Evolutionary conservation across 257 asterid genomes (phyloP).

Genomic region (Solanum tacnaense): DNA sequence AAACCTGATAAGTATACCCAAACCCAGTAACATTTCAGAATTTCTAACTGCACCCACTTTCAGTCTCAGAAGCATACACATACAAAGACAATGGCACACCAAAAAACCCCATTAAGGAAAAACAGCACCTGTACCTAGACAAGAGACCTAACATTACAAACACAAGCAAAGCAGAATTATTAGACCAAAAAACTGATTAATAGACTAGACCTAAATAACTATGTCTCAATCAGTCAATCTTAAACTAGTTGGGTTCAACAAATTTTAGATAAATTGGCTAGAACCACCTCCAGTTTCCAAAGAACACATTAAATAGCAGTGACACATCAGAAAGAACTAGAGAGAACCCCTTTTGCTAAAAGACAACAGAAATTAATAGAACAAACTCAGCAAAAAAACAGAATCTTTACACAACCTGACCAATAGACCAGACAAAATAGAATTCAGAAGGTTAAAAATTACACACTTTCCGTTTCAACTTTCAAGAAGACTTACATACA

Average conservation of each 20-base stretch:
- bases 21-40: background rate
- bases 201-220: background rate
- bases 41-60: background rate
- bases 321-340: background rate
- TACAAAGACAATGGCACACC: background rate
- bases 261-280: background rate
- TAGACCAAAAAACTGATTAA: background rate
- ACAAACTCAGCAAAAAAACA: background rate
- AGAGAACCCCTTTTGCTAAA: background rate
- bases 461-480: background rate
- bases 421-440: background rate
- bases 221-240: background rate
- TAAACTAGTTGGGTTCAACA: background rate
- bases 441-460: background rate
- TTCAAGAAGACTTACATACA: background rate
- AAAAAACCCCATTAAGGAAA: background rate
- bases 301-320: background rate
- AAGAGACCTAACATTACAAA: background rate
- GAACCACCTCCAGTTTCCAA: background rate
- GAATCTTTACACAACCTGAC: background rate
- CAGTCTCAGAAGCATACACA: background rate
- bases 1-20: background rate
- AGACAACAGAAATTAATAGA: background rate
- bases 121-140: background rate
- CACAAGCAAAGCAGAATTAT: background rate